Evolutionary conservation across 805 yeast genomes (phyloP), one percentile per base, ranked within the genome.

Genomic region (Torulaspora quercuum): DNA sequence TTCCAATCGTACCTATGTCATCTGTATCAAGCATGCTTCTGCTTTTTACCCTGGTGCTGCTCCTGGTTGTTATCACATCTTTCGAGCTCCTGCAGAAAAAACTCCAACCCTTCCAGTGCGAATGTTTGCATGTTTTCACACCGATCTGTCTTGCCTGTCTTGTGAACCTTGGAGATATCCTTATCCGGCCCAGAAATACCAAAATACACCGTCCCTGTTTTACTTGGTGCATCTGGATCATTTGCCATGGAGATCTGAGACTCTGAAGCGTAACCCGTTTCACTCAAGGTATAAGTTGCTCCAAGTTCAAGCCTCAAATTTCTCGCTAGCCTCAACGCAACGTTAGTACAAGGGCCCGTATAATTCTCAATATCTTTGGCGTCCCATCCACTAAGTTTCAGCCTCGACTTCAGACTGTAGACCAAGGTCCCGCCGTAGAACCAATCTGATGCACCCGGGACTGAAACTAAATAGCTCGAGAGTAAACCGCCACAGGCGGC

Each of bases 401-500:
- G 67, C 28, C 94, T 68, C 16, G 88, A 85, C 44, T 76, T 76
- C 46, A 87, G 65, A 42, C 90, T 80, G 58, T 86, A 86, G 2
- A 87, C 81, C 37, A 86, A 63, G 9, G 89, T 79, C 0, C 95
- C 89, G 12, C 95, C 95, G 41, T 83, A 82, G 50, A 81, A 86
- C 62, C 82, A 87, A 41, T 70, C 64, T 7, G 92, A 81, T 0
- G 95, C 95, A 3, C 95, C 95, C 0, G 94, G 89, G 3, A 83
- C 77, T 1, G 90, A 75, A 5, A 87, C 87, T 13, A 86, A 57
- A 51, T 83, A 85, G 1, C 95, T 84, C 3, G 92, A 80, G 6
- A 86, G 64, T 10, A 86, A 68, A 0, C 95, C 95, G 6, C 95
- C 95, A 58, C 95, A 86, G 0, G 95, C 94, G 2, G 89, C 88